Evolutionary conservation across 768 basidiomycete species (phyloP), one percentile per base, ranked within the genome.

Genomic region (Mycena pura): DNA sequence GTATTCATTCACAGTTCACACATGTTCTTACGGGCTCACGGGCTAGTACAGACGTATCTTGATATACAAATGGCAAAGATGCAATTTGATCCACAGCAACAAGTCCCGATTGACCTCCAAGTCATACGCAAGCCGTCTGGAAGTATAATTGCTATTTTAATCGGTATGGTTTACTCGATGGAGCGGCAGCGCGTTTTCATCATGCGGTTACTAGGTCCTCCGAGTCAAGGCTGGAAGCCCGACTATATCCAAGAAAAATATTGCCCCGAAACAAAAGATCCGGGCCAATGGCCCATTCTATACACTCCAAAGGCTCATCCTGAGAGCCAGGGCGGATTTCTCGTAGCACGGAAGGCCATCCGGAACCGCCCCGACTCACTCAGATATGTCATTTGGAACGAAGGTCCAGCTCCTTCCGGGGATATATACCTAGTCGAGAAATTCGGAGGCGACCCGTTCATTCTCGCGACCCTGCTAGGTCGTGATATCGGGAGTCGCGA

Each of bases 391-490:
- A 8, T 32, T 2, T 58, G 57, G 47, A 39, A 29, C 8, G 1
- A 43, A 6, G 56, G 47, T 4, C 27, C 14, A 19, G 47, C 19
- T 2, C 41, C 38, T 5, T 41, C 47, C 10, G 32, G 43, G 36
- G 47, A 58, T 7, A 41, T 58, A 11, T 58, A 58, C 50, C 39
- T 58, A 9, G 47, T 58, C 19, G 57, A 58, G 40, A 49, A 49
- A 29, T 31, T 17, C 0, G 29, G 21, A 6, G 34, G 13, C 17
- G 57, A 49, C 32, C 5, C 47, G 1, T 58, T 58, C 47, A 58
- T 58, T 29, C 31, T 58, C 4, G 57, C 47, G 11, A 58, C 57
- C 28, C 38, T 48, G 8, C 57, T 58, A 9, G 57, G 57, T n/a
- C 2, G 9, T n/a, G 38, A 41, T 17, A 32, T 43, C 3, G n/a